Base-by-base conservation (phyloP, 805 yeast genomes). In the Candida insectalens region DNA sequence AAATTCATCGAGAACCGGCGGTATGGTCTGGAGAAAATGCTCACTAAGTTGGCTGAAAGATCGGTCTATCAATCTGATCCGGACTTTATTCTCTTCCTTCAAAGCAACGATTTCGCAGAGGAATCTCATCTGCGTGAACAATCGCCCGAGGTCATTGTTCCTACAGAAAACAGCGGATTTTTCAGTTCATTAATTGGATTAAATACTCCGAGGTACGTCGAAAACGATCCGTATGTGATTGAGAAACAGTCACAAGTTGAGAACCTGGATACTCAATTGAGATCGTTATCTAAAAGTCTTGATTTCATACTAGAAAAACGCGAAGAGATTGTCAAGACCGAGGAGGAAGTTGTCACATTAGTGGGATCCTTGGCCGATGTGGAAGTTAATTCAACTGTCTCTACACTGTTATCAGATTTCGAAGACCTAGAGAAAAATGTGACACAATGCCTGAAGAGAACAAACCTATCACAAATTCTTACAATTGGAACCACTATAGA, bases 1-100 rank as follows among this genome's bases (percentile, higher is more conserved):
- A 87, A 79, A 46, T 88, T 92, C 46, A 76, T 92, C 33, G 96
- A 92, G 55, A 75, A 75, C 42, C 71, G 97, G 55, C 66, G 96
- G 37, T 63, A 78, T 17, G 83, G 89, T 4, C 65, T 92, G 50
- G 96, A 89, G 51, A 75, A 68, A 45, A 92, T 92, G 98, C 66
- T 92, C 38, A 59, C 55, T 25, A 82, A 81, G 49, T 78, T 84
- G n/a, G 63, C 83, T 5, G 57, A 57, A 23, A 74, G 71, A 40
- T 63, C 72, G 0, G 49, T 49, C 1, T 60, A 92, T 30, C 77
- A 77, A 42, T 64, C 62, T 25, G 97, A 92, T 55, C 62, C 67
- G 2, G 96, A 85, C 51, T 81, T 87, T 39, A 58, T 75, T 22
- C 65, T 83, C 59, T 92, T 92, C 50, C 60, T 92, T 45, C 79